Evolutionary conservation across 148 eudicot species (phyloP), one percentile per base, ranked within the genome.

Genomic region (Linanthus parryae): DNA sequence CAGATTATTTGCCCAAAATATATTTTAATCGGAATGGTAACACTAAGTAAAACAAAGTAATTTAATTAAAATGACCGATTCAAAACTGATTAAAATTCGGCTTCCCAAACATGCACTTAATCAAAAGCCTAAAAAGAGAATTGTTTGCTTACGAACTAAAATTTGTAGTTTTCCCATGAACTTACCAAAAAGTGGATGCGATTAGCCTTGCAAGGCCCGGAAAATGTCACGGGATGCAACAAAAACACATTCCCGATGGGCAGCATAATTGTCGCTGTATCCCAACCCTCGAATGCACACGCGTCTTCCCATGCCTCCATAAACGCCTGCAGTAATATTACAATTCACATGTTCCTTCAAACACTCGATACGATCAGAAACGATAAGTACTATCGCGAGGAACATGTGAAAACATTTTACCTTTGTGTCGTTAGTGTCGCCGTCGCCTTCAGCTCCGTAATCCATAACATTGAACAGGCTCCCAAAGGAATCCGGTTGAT

Each of bases 361-460:
- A n/a, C n/a, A n/a, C n/a, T n/a, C n/a, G n/a, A n/a, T n/a, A n/a
- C n/a, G n/a, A n/a, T n/a, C n/a, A n/a, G n/a, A n/a, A n/a, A n/a
- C n/a, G n/a, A n/a, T n/a, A n/a, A n/a, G n/a, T n/a, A n/a, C n/a
- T n/a, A n/a, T n/a, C n/a, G n/a, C n/a, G 26, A 4, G 14, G 13
- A 27, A 22, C 27, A 28, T 29, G 10, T 8, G 9, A 18, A 15
- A 7, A 3, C n/a, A 61, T 24, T 7, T 29, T 52, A 61, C 65
- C 15, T 2, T 21, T 12, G 65, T 61, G 28, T 61, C 65, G 43
- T 61, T 45, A 2, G 16, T 33, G 8, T 2, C 23, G 47, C 65
- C 65, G 34, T 61, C 44, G 19, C 65, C 65, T 24, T 52, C 18
- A 23, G 65, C 58, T 61, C 52, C 65, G 18, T 61, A 45, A 52